Evolutionary conservation across 208 protist species (phyloP).

Genomic region (Zelonia costaricensis): DNA sequence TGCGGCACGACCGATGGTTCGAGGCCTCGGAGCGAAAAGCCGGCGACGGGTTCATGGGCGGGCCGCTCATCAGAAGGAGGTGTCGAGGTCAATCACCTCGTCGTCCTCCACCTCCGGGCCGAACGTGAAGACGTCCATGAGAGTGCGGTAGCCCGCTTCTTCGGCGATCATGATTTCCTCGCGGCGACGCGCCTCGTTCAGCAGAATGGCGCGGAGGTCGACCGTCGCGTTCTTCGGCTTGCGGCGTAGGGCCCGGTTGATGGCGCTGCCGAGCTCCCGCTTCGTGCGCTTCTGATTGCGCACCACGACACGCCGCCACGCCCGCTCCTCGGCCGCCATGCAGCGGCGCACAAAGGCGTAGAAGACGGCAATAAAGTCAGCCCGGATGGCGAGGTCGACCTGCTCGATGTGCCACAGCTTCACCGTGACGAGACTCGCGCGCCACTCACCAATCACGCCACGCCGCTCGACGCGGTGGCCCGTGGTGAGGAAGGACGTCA

Average conservation of each 20-base stretch:
- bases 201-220: conserved; percentile 27
- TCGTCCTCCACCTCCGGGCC: conserved; percentile 45
- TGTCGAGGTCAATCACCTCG: conserved; percentile 30
- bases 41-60: neutral
- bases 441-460: conserved; percentile 39
- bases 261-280: conserved; percentile 31
- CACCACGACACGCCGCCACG: conserved; percentile 41
- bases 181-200: conserved; percentile 39
- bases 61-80: neutral
- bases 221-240: conserved; percentile 28
- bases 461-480: conserved; percentile 43
- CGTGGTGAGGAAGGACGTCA: conserved; percentile 26
- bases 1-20: too few relatives aligned
- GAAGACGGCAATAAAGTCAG: conserved; percentile 34
- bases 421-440: conserved; percentile 20
- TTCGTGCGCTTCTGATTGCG: conserved; percentile 40
- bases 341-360: conserved; percentile 30
- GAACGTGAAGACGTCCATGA: conserved; percentile 40
- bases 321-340: conserved; percentile 34
- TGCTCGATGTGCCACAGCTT: conserved; percentile 47
- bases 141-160: conserved; percentile 27
- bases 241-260: conserved; percentile 31
- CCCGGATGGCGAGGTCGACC: conserved; percentile 37
- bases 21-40: too few relatives aligned
- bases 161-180: conserved; percentile 33